phyloP scores from a whole-genome alignment of 192 early-diverging fungal genomes.

The Backusella mclennaniae region DNA sequence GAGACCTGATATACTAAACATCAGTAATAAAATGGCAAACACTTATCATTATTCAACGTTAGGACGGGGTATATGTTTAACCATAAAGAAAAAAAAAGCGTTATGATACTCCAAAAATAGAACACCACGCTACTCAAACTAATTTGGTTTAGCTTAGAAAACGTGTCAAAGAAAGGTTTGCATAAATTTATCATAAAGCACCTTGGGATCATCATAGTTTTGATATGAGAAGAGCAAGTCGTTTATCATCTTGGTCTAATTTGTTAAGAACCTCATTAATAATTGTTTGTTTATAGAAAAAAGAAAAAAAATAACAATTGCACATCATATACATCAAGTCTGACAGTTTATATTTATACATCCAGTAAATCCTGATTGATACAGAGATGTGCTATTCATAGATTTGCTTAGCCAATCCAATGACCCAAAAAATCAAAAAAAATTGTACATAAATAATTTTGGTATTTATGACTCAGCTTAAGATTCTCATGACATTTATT shows the following conservation, averaged over 20 bases:
- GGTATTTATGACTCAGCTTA: background rate
- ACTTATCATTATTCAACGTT: background rate
- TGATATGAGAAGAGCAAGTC: no score
- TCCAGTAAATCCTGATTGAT: background rate
- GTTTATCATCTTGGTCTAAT: no score
- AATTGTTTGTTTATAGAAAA: no score
- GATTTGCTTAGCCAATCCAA: no score
- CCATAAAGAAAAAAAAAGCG: background rate
- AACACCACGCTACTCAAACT: background rate
- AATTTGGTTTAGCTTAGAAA: background rate
- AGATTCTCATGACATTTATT: constrained; percentile 5
- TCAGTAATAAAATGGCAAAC: background rate
- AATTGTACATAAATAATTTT: no score
- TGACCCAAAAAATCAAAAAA: no score
- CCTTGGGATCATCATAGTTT: no score
- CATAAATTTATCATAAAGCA: background rate
- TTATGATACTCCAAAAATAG: background rate
- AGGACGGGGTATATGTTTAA: background rate
- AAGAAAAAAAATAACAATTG: no score
- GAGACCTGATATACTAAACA: background rate
- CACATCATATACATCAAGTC: no score
- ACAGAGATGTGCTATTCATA: no score
- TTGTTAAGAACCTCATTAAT: no score
- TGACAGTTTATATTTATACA: no score
- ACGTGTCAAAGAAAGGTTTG: background rate